Evolutionary conservation across 257 asterid genomes (phyloP), one percentile per base, ranked within the genome.

Genomic region (Scutellaria galericulata): DNA sequence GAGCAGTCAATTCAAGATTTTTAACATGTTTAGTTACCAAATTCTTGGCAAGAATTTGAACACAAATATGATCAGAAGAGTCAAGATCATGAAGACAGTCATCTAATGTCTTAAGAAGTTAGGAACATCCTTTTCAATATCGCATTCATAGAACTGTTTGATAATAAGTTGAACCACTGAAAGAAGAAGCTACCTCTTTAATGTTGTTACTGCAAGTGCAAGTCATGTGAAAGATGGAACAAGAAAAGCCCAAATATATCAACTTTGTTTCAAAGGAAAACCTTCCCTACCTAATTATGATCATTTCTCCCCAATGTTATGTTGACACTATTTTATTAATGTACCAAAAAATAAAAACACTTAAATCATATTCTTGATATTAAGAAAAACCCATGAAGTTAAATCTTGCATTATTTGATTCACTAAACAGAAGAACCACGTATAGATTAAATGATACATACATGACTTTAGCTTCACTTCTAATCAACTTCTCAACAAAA

Each of bases 391-490:
- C 65, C 47, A 35, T 10, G 37, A 24, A 12, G 35, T 60, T 35
- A 44, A 63, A 37, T 56, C 51, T 59, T 72, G 22, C 56, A 53
- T 7, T 35, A 27, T 74, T 60, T 58, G 9, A 42, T 66, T 51
- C 78, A 67, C 45, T 31, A 37, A 42, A 48, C 6, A 63, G 18
- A 15, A 53, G 31, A 56, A 53, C 37, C 5, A 41, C 9, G 31
- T 44, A 59, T 22, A 5, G 37, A 41, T 40, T 18, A 47, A 61
- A 45, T 57, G 60, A 58, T 39, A 5, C 48, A 22, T 12, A 57
- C 60, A 77, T 81, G 75, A n/a, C 89, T 86, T 89, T 81, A 75
- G 77, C 97, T 91, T 91, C 86, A 87, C 88, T 85, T 84, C 85
- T 83, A 87, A 93, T 86, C 95, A 81, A 75, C 71, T 70, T 56